phyloP scores from a whole-genome alignment of 2,329 filamentous ascomycete genomes.

The Waltergamsia citrina region DNA sequence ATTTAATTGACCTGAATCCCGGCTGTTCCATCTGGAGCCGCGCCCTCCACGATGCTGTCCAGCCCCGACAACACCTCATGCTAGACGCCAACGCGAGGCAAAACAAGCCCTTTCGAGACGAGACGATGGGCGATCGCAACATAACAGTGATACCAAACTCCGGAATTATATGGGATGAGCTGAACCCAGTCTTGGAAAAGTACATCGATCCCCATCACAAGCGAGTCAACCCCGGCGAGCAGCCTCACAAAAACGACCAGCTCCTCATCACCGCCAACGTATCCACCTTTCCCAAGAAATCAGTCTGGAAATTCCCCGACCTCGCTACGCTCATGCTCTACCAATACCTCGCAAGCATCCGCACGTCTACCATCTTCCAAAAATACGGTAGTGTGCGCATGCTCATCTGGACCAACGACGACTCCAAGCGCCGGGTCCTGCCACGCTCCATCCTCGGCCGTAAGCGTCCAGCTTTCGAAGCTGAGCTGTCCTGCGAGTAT shows the following conservation, averaged over 20 bases:
- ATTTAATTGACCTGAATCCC: constrained; percentile 81
- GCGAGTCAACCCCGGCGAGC: constrained; percentile 13
- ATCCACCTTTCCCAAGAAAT: constrained; percentile 38
- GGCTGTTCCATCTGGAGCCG: constrained; percentile 70
- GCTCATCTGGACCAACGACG: constrained; percentile 60
- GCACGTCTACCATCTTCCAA: constrained; percentile 54
- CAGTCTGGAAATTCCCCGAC: constrained; percentile 43
- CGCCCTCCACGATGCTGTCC: constrained; percentile 63
- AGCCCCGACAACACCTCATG: constrained; percentile 75
- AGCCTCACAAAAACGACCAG: constrained; percentile 54
- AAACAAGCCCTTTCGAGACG: constrained; percentile 52
- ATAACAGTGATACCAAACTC: constrained; percentile 43
- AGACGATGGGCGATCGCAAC: constrained; percentile 32
- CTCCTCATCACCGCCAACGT: constrained; percentile 67
- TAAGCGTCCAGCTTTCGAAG: constrained; percentile 46
- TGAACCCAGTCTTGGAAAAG: constrained; percentile 39
- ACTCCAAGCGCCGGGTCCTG: constrained; percentile 49
- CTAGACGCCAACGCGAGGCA: constrained; percentile 58
- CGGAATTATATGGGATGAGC: constrained; percentile 51
- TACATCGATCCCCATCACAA: constrained; percentile 28
- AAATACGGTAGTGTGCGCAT: constrained; percentile 71
- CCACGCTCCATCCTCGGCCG: constrained; percentile 48
- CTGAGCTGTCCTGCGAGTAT: constrained; percentile 51
- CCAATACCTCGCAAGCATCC: constrained; percentile 52
- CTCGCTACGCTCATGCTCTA: constrained; percentile 48